Evolutionary conservation across 441 rosid species (phyloP), one percentile per base, ranked within the genome.

Genomic region (Arabidopsis lyrata): DNA sequence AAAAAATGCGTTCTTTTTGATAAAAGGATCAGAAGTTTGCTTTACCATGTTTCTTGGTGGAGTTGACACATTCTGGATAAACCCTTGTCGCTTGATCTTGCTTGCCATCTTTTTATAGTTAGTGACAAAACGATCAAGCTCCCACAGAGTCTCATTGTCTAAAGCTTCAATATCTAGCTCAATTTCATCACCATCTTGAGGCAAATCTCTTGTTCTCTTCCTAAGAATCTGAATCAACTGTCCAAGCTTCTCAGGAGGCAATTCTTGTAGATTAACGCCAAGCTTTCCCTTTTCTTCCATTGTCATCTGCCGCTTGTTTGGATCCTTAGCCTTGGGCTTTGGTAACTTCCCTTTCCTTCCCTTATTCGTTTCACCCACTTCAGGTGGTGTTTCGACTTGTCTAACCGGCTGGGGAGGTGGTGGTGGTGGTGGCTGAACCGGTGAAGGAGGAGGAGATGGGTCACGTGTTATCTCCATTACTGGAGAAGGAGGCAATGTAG

Each of bases 211-310:
- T 45, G 92, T 88, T 77, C 98, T 91, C 87, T 90, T 95, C 83
- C 80, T 82, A 6, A 95, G 87, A 32, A 95, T 95, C 77, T 83
- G 87, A 78, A 95, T 83, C 54, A 95, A 87, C 69, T 93, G 94
- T 52, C 90, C 97, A 89, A 95, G 92, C 77, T 95, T 93, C 89
- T 95, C 99, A 3, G 85, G 88, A 0, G 99, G 99, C 83, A 95
- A 68, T 44, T 84, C 91, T 86, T 95, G 99, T 82, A 95, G 78
- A 70, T 91, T 91, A n/a, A 91, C 7, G 0, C 99, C 98, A 67
- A 95, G 80, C 55, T 84, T 93, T 13, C 87, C 92, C 79, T 95
- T 91, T 76, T 95, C 99, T 50, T 93, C 97, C 68, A 90, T 76
- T 20, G 85, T 89, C 99, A 95, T 95, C 29, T 24, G 20, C 14